Base-by-base conservation (phyloP, 2,329 filamentous ascomycete species). In the Hypomyces rosellus region DNA sequence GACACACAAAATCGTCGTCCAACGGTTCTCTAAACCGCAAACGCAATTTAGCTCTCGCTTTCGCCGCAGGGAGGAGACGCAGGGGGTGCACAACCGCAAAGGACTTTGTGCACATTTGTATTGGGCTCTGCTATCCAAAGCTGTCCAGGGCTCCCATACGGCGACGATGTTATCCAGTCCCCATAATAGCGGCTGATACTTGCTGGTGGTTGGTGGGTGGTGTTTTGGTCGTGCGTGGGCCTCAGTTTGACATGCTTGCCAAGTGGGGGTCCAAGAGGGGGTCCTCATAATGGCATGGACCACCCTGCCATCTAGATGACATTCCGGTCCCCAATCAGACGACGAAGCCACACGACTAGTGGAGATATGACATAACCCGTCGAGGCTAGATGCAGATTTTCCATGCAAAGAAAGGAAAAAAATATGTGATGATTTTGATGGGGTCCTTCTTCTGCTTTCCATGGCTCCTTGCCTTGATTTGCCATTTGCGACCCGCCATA, bases 321-420 rank as follows among this genome's bases (percentile, higher is more conserved):
- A 53, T 46, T 38, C 47, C 20, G 39, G 50, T 34, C 44, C 34
- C 43, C 47, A 50, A 50, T 47, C 48, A 53, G 38, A 50, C 20
- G 30, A 33, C 42, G 33, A 30, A 14, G 44, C 45, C 34, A 20
- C 40, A 25, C 33, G n/a, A 33, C 30, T 15, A 37, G 51, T 47
- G 51, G 51, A 18, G 51, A 47, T 45, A 53, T 53, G 51, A 53
- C 51, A 53, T 53, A 43, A 41, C 43, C 38, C 39, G 34, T 52
- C 37, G 37, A 44, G 42, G 42, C 36, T 50, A 45, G 48, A 45
- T 41, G 48, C 48, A 50, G 41, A 45, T 45, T 45, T 42, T 34
- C 48, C 36, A 20, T 43, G 46, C 36, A 49, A 25, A 49, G 30
- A 30, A 18, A 20, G 37, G 30, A 40, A 40, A 37, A 45, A 45